Evolutionary conservation across 768 basidiomycete genomes (phyloP).

Genomic region (Tulasnella sp.): DNA sequence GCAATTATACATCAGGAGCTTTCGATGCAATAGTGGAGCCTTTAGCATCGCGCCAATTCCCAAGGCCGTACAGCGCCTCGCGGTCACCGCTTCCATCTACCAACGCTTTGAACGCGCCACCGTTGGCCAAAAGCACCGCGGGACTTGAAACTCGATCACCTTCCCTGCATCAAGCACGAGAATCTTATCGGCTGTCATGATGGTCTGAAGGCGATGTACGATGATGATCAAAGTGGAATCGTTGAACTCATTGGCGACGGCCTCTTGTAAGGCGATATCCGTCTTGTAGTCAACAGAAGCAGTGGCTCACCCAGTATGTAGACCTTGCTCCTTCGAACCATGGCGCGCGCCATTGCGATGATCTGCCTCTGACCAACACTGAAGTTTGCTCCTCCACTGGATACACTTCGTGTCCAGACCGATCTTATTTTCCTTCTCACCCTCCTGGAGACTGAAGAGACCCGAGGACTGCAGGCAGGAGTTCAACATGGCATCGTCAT

Average conservation of each 20-base stretch:
- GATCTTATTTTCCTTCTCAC: constrained; percentile 18
- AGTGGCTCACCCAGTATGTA: not conserved
- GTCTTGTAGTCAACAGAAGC: constrained; percentile 26
- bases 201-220: constrained; percentile 24
- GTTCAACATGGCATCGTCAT: constrained; percentile 25
- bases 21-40: too few species aligned
- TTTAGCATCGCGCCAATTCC: too few species aligned
- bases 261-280: constrained; percentile 29
- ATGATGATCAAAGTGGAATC: constrained; percentile 26
- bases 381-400: constrained; percentile 33
- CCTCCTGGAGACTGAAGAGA: not conserved
- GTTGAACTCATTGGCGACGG: constrained; percentile 31
- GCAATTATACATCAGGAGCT: too few species aligned
- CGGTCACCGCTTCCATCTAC: constrained; percentile 49
- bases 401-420: constrained; percentile 28
- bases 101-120: constrained; percentile 39
- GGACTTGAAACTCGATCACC: constrained; percentile 49
- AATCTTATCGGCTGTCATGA: constrained; percentile 52
- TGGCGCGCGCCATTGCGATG: constrained; percentile 23
- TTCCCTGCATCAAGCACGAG: constrained; percentile 41
- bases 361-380: constrained; percentile 35
- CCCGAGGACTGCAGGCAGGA: constrained; percentile 20
- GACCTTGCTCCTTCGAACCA: constrained; percentile 20
- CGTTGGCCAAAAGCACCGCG: constrained; percentile 36
- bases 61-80: constrained; percentile 32